These are phyloP conservation scores for Thelonectria rubi DNA, from an alignment of 2,329 filamentous ascomycete species.

Conservation along the genomic window DNA sequence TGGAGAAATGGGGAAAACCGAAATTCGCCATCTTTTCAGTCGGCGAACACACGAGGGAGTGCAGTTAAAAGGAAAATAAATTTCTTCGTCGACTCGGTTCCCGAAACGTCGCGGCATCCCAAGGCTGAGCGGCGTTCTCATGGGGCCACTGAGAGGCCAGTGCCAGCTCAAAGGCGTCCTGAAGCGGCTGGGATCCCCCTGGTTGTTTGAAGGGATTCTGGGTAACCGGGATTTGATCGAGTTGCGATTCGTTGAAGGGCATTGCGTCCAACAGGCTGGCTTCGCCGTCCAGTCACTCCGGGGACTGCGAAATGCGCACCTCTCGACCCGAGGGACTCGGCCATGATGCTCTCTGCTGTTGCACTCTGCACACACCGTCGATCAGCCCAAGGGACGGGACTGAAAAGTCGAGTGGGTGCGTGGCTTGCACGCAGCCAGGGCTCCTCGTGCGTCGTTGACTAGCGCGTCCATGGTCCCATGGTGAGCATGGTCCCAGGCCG, in stretches of 20 bases:
- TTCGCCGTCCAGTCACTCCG: not conserved
- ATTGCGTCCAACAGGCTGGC: not conserved
- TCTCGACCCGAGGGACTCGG: not conserved
- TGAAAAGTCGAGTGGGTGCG: constrained; percentile 31
- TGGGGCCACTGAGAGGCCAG: constrained; percentile 25
- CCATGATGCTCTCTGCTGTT: not conserved
- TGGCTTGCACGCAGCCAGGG: constrained; percentile 42
- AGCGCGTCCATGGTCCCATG: constrained; percentile 37
- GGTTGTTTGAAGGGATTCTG: constrained; percentile 13
- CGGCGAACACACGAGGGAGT: constrained; percentile 13
- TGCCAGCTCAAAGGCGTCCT: constrained; percentile 27
- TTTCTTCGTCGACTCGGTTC: constrained; percentile 21
- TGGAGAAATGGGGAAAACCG: constrained; percentile 1
- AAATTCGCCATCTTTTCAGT: constrained; percentile 2
- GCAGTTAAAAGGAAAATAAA: constrained; percentile 14
- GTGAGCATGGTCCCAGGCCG: constrained; percentile 31
- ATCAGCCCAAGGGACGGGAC: constrained; percentile 32
- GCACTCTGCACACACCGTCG: not conserved
- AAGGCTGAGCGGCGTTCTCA: constrained; percentile 18
- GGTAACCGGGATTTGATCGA: constrained; percentile 8
- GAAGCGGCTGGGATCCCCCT: constrained; percentile 25
- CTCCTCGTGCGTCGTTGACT: constrained; percentile 44
- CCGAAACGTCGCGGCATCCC: constrained; percentile 25
- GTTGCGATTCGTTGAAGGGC: not conserved
- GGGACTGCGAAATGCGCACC: not conserved